Evolutionary conservation across 345 rosid genomes (phyloP), one percentile per base, ranked within the genome.

Genomic region (Cardamine resedifolia): DNA sequence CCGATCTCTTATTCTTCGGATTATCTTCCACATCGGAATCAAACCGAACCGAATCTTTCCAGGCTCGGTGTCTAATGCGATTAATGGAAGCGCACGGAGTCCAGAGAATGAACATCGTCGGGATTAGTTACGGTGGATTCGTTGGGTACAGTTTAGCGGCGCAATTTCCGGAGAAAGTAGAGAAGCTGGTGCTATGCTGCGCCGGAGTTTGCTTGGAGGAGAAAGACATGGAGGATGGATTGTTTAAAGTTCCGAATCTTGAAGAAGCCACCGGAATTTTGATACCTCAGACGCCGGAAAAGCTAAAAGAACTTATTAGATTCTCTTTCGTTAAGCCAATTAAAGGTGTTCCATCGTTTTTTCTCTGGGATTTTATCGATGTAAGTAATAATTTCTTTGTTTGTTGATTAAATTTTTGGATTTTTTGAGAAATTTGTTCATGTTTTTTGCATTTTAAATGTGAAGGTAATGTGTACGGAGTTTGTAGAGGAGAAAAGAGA

Each of bases 111-210:
- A 74, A 80, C 68, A 47, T 86, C 10, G 96, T 91, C 0, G 96
- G 97, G 68, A 78, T 91, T 3, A 91, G 96, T 31, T 89, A 87
- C 18, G 97, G 96, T 2, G 96, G 97, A 31, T 89, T 89, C 48
- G 97, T 91, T 0, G 91, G 85, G 49, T 87, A 91, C 26, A 87
- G 91, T 44, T 70, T 87, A 85, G 96, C 90, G 0, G 79, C 73
- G 12, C 85, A 83, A 45, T 91, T 77, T 64, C 89, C 88, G 0
- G 79, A 78, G 8, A 81, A 41, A 34, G 62, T 91, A 1, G 94
- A 91, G 70, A 88, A 69, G 67, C 3, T 91, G 51, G 96, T 83
- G 61, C 33, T 91, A 4, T 91, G 97, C 36, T 87, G 93, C 38
- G 71, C 96, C 0, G 96, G 96, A 5, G 91, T 89, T 61, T 86